Base-by-base conservation (phyloP, 106 monocot species). In the Dioscorea alata region DNA sequence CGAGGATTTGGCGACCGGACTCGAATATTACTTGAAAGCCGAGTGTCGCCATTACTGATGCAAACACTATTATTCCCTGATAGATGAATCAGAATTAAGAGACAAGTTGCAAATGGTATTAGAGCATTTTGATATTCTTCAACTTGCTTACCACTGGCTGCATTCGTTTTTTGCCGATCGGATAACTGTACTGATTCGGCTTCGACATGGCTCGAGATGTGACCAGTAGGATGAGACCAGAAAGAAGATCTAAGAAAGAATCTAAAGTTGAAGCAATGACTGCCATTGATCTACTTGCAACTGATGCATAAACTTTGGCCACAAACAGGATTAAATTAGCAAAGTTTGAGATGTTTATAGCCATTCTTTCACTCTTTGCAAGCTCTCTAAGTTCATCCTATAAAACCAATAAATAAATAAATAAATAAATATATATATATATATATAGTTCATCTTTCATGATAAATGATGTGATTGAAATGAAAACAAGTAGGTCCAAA, bases 31-130 rank as follows among this genome's bases (percentile, higher is more conserved):
- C 69, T 81, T 94, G 90, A 34, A 94, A 73, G 34, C 94, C 94
- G 75, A 94, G 94, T 6, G 94, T 94, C 7, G 85, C 94, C 94
- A 94, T 94, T 1, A 88, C 81, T 2, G 90, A 94, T 23, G 94
- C 88, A 68, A 94, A 94, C 48, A 88, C 81, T 72, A 94, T 73
- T 54, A 94, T 94, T 2, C 94, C 94, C 94, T 94, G 71, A 28
- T 28, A 1, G 28, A 28, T 28, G 28, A 28, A 28, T 28, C 28
- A 28, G 28, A 28, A 28, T 28, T 3, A 28, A 28, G 28, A 28
- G 28, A 28, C 3, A 1, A 28, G 28, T 28, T 28, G 28, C 28
- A 28, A 28, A 28, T 28, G 1, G 28, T 28, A 3, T 28, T 28
- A 28, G 1, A 28, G 28, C 1, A 28, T 28, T 28, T 28, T 1